Percentiles rank a stretch among this genome's conserved stretches.
Conservation (phyloP, 345 rosid species). For the Eucalyptus marginata region DNA sequence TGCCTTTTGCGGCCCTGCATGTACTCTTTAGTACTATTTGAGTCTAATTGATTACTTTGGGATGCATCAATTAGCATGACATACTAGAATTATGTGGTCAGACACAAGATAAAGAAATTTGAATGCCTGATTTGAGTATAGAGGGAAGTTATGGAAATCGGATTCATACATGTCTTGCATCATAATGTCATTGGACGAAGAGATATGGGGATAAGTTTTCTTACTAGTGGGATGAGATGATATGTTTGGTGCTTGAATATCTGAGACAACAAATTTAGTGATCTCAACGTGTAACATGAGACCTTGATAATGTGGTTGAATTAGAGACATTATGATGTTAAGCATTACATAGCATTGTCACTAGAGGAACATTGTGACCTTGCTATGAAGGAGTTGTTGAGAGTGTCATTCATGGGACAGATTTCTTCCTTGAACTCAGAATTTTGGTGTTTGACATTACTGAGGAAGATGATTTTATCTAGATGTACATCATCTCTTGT, state of each 20-base stretch:
- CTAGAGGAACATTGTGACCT: neutral
- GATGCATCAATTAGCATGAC: neutral
- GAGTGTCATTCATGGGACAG: neutral
- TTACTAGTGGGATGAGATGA: neutral
- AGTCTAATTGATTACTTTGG: neutral
- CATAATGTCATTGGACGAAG: neutral
- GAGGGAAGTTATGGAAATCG: neutral
- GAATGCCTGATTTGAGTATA: neutral
- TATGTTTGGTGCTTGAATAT: neutral
- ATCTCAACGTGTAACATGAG: neutral
- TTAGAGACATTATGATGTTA: neutral
- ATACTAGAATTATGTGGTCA: neutral
- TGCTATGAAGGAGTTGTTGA: neutral
- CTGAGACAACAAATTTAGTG: neutral
- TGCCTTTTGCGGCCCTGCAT: neutral
- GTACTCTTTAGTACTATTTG: neutral
- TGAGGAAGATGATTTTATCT: neutral
- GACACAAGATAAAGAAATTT: neutral
- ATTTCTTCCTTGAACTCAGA: neutral
- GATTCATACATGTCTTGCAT: neutral
- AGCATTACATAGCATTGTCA: neutral
- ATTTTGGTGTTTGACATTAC: neutral
- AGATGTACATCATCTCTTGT: neutral
- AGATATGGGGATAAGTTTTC: neutral
- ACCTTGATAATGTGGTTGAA: neutral